These are phyloP conservation scores for Endotrypanum monterogeii DNA, from an alignment of 208 protist species.

Conservation along the genomic window DNA sequence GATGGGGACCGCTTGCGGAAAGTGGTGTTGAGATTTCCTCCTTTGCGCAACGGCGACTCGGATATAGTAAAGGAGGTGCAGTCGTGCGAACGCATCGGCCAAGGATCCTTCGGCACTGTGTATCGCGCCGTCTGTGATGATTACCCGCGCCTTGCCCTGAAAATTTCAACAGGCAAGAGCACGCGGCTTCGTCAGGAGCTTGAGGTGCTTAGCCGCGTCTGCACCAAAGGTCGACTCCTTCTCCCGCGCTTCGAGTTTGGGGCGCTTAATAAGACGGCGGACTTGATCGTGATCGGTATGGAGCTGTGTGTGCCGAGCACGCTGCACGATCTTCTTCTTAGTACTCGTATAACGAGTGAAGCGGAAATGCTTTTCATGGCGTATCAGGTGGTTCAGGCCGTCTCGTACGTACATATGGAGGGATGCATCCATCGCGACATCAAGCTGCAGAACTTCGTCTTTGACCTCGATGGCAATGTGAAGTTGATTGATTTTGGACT, in stretches of 20 bases:
- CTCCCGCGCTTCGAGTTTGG: slow-evolving; percentile 91
- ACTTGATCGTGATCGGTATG: slow-evolving; percentile 88
- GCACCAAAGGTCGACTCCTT: slow-evolving; percentile 80
- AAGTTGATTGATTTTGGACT: slow-evolving; percentile 94
- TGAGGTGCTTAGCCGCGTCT: slow-evolving; percentile 79
- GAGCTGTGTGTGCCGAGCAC: slow-evolving; percentile 89
- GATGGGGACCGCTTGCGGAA: slow-evolving; percentile 71
- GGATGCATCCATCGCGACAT: slow-evolving; percentile 91
- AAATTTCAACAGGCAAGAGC: slow-evolving; percentile 83
- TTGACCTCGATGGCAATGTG: slow-evolving; percentile 86
- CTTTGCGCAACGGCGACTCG: slow-evolving; percentile 30
- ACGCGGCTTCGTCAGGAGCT: slow-evolving; percentile 81
- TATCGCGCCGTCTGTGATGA: slow-evolving; percentile 74
- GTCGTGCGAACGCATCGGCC: slow-evolving; percentile 80
- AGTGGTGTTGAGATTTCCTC: slow-evolving; percentile 73
- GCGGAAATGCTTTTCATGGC: slow-evolving; percentile 91
- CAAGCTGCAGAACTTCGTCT: slow-evolving; percentile 93
- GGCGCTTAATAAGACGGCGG: slow-evolving; percentile 74
- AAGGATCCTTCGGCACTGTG: slow-evolving; percentile 89
- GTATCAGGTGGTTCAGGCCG: slow-evolving; percentile 84
- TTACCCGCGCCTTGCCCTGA: slow-evolving; percentile 79
- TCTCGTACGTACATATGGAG: slow-evolving; percentile 90
- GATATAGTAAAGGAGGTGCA: slow-evolving; percentile 49
- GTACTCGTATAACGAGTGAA: slow-evolving; percentile 75
- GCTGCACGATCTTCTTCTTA: slow-evolving; percentile 86